phyloP scores from a whole-genome alignment of 2,329 filamentous ascomycete species.

The Penicillium sp. region DNA sequence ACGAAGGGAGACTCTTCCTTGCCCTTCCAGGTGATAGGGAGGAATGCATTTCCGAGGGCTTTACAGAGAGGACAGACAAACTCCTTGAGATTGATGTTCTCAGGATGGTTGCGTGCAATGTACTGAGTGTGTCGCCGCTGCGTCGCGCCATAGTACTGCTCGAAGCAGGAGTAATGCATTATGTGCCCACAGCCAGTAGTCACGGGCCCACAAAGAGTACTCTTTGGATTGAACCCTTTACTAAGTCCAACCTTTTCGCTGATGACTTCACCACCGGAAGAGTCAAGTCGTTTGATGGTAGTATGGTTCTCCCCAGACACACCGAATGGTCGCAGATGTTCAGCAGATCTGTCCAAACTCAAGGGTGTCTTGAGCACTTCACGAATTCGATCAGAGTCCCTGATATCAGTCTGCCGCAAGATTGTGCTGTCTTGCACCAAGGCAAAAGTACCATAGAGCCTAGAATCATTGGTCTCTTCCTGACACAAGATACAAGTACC shows the following conservation, averaged over 20 bases:
- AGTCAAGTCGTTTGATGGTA: conserved; percentile 71
- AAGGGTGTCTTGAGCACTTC: conserved; percentile 76
- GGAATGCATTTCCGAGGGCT: conserved; percentile 88
- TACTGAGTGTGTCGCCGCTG: conserved; percentile 82
- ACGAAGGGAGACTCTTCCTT: conserved; percentile 81
- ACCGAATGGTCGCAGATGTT: conserved; percentile 81
- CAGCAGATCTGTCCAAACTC: conserved; percentile 81
- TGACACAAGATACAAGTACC: conserved; percentile 96
- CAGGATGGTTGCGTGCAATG: conserved; percentile 91
- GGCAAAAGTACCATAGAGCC: conserved; percentile 89
- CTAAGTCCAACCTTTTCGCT: conserved; percentile 80
- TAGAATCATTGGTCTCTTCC: conserved; percentile 87
- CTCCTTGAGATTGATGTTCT: conserved; percentile 73
- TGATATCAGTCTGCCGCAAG: conserved; percentile 78
- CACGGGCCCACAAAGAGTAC: conserved; percentile 71
- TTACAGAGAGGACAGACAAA: conserved; percentile 98
- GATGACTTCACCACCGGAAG: conserved; percentile 67
- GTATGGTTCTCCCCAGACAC: conserved; percentile 83
- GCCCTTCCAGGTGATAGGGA: conserved; percentile 93
- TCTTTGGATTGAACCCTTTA: conserved; percentile 76
- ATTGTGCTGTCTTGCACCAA: conserved; percentile 84
- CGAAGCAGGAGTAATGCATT: conserved; percentile 97
- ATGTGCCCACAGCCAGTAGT: conserved; percentile 94
- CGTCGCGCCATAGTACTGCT: conserved; percentile 83
- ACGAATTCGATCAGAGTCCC: conserved; percentile 77